A percentile compares a stretch with the other conserved stretches of the same genome.
Conservation (phyloP, 805 yeast species). For the Candida patagonica region DNA sequence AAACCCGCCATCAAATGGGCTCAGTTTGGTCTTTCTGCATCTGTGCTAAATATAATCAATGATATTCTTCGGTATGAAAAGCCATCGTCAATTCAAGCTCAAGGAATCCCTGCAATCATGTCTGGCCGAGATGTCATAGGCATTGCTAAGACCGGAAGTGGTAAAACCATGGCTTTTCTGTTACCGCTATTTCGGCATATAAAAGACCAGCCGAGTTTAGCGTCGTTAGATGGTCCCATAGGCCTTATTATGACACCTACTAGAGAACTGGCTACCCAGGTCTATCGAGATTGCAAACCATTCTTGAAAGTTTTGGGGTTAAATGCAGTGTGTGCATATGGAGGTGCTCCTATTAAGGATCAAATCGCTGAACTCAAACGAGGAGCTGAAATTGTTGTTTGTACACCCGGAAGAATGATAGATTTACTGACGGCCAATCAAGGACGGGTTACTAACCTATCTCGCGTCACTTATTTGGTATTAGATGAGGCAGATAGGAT, state of each 20-base stretch:
- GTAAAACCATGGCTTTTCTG: conserved; percentile 83
- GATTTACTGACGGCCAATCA: conserved; percentile 77
- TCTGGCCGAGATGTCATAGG: conserved; percentile 85
- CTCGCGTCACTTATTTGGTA: conserved; percentile 69
- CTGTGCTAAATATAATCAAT: conserved; percentile 43
- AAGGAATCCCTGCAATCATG: conserved; percentile 86
- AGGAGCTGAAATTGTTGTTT: conserved; percentile 74
- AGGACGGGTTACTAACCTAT: conserved; percentile 64
- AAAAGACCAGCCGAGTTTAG: conserved; percentile 53
- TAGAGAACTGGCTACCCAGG: conserved; percentile 83
- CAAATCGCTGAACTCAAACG: conserved; percentile 75
- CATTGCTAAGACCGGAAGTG: conserved; percentile 94
- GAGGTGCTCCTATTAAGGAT: conserved; percentile 74
- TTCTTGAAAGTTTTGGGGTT: conserved; percentile 46
- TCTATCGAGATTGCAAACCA: conserved; percentile 51
- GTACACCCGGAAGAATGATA: conserved; percentile 92
- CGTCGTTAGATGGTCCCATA: conserved; percentile 54
- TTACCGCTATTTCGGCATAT: conserved; percentile 81
- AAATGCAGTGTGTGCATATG: conserved; percentile 72
- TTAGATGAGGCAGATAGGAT: conserved; percentile 94
- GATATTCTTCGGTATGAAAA: conserved; percentile 40
- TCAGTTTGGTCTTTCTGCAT: conserved; percentile 66
- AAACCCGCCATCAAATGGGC: conserved; percentile 71
- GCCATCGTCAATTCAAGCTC: conserved; percentile 87
- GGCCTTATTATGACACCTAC: conserved; percentile 85